phyloP scores from a whole-genome alignment of 192 early-diverging fungal genomes.

The Coemansia sp. region DNA sequence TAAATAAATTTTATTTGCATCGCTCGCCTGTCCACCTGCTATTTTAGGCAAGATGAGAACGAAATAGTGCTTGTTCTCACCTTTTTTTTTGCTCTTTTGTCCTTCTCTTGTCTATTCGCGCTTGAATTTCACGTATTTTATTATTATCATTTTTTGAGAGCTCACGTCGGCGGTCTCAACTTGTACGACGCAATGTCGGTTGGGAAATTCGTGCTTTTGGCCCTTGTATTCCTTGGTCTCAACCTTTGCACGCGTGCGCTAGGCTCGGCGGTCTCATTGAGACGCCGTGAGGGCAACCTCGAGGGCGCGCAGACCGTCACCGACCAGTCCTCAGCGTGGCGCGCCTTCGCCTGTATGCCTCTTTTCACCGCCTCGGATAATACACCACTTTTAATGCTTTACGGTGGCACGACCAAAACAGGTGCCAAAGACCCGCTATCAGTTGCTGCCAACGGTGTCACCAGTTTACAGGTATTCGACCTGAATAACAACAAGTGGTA shows the following conservation, averaged over 20 bases:
- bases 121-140: not conserved
- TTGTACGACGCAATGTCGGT: conserved; percentile 4
- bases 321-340: conserved; percentile 37
- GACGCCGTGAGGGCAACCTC: conserved; percentile 40
- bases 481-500: conserved; percentile 49
- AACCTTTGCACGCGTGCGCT: conserved; percentile 4
- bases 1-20: too few species aligned
- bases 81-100: not conserved
- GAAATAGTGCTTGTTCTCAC: too few species aligned
- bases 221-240: not conserved
- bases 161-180: not conserved
- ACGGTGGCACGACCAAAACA: conserved; percentile 51
- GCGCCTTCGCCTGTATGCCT: conserved; percentile 49
- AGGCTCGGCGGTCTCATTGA: not conserved
- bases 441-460: conserved; percentile 30
- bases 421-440: conserved; percentile 28
- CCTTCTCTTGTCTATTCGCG: not conserved
- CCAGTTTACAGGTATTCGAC: conserved; percentile 46
- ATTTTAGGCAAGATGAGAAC: too few species aligned
- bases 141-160: not conserved
- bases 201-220: not conserved
- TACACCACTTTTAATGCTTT: conserved; percentile 48
- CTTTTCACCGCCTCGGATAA: conserved; percentile 44
- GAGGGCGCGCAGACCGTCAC: conserved; percentile 37
- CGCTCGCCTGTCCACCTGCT: too few species aligned